Evolutionary conservation across 2,329 filamentous ascomycete species (phyloP).

Genomic region (Monascus ruber): DNA sequence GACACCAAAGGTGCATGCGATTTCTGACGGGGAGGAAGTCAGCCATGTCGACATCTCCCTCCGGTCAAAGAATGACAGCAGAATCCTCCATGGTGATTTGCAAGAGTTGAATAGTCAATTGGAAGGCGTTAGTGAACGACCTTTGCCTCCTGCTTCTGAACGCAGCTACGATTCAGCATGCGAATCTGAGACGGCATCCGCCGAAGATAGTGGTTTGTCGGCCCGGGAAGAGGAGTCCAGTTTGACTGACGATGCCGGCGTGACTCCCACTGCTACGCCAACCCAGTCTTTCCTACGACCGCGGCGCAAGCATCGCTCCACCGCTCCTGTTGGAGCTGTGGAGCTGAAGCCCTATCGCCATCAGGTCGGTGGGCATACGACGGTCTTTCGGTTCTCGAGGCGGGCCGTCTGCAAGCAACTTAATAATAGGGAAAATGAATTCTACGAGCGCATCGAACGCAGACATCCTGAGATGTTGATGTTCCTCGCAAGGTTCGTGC

Average conservation of each 20-base stretch:
- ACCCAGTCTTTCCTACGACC: slow-evolving; percentile 15
- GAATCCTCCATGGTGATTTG: slow-evolving; percentile 50
- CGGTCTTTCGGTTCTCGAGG: slow-evolving; percentile 88
- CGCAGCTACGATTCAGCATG: slow-evolving; percentile 28
- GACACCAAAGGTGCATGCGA: slow-evolving; percentile 13
- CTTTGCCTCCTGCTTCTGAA: slow-evolving; percentile 26
- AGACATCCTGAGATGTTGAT: slow-evolving; percentile 80
- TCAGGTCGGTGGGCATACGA: slow-evolving; percentile 94
- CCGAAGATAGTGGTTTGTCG: slow-evolving; percentile 32
- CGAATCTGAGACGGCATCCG: slow-evolving; percentile 34
- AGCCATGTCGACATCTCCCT: slow-evolving; percentile 53
- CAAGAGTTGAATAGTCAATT: slow-evolving; percentile 28
- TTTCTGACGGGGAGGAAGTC: slow-evolving; percentile 16
- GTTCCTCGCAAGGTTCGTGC: slow-evolving; percentile 69
- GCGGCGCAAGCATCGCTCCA: slow-evolving; percentile 17
- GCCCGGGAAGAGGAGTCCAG: slow-evolving; percentile 41
- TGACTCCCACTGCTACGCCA: slow-evolving; percentile 37
- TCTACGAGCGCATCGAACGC: slow-evolving; percentile 91
- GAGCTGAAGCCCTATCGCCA: slow-evolving; percentile 95
- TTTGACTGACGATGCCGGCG: slow-evolving; percentile 42
- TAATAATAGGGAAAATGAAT: slow-evolving; percentile 96
- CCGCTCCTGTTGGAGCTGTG: slow-evolving; percentile 67
- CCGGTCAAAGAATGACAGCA: slow-evolving; percentile 48
- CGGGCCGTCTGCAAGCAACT: slow-evolving; percentile 95
- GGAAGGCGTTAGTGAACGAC: slow-evolving; percentile 27